These are phyloP conservation scores for Suillus placidus DNA, from an alignment of 768 basidiomycete genomes.

Conservation along the genomic window DNA sequence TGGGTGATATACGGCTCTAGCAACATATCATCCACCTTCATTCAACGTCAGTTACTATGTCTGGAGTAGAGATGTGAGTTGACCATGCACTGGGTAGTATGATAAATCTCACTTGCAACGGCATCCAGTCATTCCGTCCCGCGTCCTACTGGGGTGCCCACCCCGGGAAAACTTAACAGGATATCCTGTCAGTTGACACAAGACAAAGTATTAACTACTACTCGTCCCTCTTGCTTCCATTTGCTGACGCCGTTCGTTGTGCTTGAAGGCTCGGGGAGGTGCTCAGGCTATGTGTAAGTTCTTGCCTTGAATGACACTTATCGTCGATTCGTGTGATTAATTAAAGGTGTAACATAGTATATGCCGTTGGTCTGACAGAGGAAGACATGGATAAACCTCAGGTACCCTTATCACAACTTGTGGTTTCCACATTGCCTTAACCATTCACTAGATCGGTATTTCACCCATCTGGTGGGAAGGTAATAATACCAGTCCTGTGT, in stretches of 20 bases:
- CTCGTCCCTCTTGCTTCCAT: conserved; percentile 8
- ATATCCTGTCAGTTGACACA: conserved; percentile 75
- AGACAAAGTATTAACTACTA: conserved; percentile 54
- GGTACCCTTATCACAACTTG: conserved; percentile 39
- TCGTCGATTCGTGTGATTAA: neutral
- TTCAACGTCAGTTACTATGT: conserved; percentile 42
- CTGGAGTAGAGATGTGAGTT: conserved; percentile 63
- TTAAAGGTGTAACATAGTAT: conserved; percentile 43
- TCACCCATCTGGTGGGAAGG: conserved; percentile 94
- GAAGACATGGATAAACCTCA: conserved; percentile 86
- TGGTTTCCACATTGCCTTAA: conserved; percentile 10
- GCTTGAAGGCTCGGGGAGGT: conserved; percentile 58
- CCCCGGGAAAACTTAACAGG: conserved; percentile 65
- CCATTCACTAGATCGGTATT: conserved; percentile 69
- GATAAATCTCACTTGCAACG: conserved; percentile 10
- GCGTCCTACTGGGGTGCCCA: conserved; percentile 25
- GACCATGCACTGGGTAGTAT: neutral
- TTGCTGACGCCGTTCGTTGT: neutral
- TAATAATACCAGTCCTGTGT: conserved; percentile 35
- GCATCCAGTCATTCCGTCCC: conserved; percentile 23
- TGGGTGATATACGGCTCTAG: neutral
- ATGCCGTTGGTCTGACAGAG: conserved; percentile 75
- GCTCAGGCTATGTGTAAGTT: conserved; percentile 85
- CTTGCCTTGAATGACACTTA: neutral
- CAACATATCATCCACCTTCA: neutral